Conservation (phyloP, 768 basidiomycete genomes). For the Leccinellum luteum region DNA sequence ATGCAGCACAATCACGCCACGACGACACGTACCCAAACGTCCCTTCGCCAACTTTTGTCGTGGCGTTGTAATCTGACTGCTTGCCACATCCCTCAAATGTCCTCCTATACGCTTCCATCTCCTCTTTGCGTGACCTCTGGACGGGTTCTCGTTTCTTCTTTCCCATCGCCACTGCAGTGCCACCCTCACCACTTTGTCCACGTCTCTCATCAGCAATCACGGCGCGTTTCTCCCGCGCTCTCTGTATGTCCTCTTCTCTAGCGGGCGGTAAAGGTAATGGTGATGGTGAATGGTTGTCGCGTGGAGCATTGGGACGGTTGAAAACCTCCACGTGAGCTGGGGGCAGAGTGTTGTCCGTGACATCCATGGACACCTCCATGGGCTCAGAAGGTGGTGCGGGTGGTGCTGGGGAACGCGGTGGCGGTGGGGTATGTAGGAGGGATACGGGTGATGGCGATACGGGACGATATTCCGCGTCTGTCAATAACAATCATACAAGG, state of each 20-base stretch:
- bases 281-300: slow-evolving; percentile 44
- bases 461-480: slow-evolving; percentile 20
- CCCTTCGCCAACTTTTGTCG: slow-evolving; percentile 91
- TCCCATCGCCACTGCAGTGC: neutral
- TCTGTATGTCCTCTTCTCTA: slow-evolving; percentile 24
- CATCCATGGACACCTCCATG: slow-evolving; percentile 24
- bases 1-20: neutral
- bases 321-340: slow-evolving; percentile 38
- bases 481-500: slow-evolving; percentile 1
- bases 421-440: slow-evolving; percentile 20
- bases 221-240: slow-evolving; percentile 27
- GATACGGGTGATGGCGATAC: slow-evolving; percentile 24
- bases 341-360: slow-evolving; percentile 35
- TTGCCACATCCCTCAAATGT: slow-evolving; percentile 67
- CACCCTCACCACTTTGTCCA: slow-evolving; percentile 2
- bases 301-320: slow-evolving; percentile 47
- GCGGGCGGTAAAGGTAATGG: slow-evolving; percentile 35
- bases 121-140: slow-evolving; percentile 59
- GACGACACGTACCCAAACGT: slow-evolving; percentile 83
- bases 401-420: slow-evolving; percentile 24
- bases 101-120: slow-evolving; percentile 64
- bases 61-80: slow-evolving; percentile 74
- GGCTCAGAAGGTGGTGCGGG: slow-evolving; percentile 37
- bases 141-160: slow-evolving; percentile 42
- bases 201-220: slow-evolving; percentile 8